Conservation (phyloP, 306 rosid genomes). For the Corylus heterophylla region DNA sequence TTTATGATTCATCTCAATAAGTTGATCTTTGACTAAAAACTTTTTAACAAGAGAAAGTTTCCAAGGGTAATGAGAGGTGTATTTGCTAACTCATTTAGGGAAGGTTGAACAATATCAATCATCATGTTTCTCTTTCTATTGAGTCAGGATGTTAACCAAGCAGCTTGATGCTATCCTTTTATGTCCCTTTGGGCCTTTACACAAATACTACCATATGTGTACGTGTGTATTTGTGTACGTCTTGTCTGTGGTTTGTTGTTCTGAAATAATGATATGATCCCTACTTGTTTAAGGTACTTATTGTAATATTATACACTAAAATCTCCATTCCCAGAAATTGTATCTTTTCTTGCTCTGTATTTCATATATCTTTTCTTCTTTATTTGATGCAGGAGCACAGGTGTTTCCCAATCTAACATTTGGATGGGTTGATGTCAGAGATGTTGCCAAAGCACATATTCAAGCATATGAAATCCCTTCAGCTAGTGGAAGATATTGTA, state of each 20-base stretch:
- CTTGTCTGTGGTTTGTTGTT: no score
- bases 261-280: background rate
- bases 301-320: no score
- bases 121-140: background rate
- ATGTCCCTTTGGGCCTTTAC: background rate
- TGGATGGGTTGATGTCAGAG: slow-evolving; percentile 79
- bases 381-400: slow-evolving; percentile 49
- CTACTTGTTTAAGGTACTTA: no score
- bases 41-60: background rate
- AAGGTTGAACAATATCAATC: background rate
- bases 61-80: background rate
- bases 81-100: background rate
- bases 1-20: background rate
- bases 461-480: slow-evolving; percentile 78
- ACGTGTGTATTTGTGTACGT: background rate
- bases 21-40: background rate
- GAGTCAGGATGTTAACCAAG: background rate
- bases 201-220: background rate
- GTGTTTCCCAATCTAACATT: slow-evolving; percentile 44
- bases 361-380: slow-evolving; percentile 6
- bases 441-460: slow-evolving; percentile 80
- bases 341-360: background rate
- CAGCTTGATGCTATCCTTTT: background rate
- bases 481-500: slow-evolving; percentile 73
- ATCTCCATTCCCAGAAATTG: no score